Base-by-base conservation (phyloP, 148 eudicot species). In the Diospyros lotus region DNA sequence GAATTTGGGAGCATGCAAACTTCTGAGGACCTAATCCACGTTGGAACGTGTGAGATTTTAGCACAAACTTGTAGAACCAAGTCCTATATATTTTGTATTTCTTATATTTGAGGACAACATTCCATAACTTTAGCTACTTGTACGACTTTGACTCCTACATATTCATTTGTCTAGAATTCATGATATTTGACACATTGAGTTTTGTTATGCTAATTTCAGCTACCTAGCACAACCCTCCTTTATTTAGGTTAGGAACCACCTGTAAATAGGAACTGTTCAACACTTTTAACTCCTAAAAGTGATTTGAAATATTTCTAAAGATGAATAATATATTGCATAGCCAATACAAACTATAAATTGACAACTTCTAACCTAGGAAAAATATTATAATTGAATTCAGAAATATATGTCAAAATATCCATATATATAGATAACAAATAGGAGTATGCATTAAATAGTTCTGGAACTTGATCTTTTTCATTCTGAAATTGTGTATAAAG, bases 301-400 rank as follows among this genome's bases (percentile, higher is more conserved):
- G 18, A 43, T 9, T 28, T 70, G 62, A 55, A 55, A 70, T 54
- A 70, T 2, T 52, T 54, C n/a, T 50, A 9, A 42, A 40, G 39
- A 9, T 42, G 17, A 71, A 56, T 39, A 11, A 28, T 28, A 42
- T 58, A 15, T 0, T 75, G 78, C 52, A 56, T 43, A 43, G 13
- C 43, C 44, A 38, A 68, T 7, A 4, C 51, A 50, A 68, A 68
- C 58, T 53, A 52, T 38, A 44, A 18, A 74, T 43, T 46, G n/a
- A 65, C 40, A 75, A 54, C 51, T 54, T 54, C 42, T 53, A 55
- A 71, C 51, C 9, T 45, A 45, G 69, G 39, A 64, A 18, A 58
- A 45, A 28, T 0, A 51, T 2, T 14, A 7, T 52, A 68, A 50
- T 38, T 2, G 45, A 51, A 9, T 38, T 53, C 1, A 28, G 38